phyloP scores from a whole-genome alignment of 306 rosid genomes.

The Trichosanthes truncata region DNA sequence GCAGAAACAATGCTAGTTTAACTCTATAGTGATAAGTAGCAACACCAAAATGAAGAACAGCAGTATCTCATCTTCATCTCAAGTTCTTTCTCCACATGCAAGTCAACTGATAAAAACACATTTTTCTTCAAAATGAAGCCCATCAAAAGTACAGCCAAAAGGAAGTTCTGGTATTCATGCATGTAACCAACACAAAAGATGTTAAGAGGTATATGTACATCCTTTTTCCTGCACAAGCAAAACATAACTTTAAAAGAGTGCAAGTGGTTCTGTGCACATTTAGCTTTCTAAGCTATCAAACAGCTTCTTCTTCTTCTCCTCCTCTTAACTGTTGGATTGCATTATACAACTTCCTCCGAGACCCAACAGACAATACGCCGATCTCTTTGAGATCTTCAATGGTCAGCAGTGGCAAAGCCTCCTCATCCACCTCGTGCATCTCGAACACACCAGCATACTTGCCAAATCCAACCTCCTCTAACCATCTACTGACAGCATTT shows the following conservation, averaged over 20 bases:
- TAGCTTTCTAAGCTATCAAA: conserved; percentile 2
- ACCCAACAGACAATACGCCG: conserved; percentile 27
- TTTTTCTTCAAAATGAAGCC: conserved; percentile 1
- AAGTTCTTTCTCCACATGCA: not conserved
- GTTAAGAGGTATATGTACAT: conserved; percentile 17
- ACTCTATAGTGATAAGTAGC: not conserved
- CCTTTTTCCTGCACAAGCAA: conserved; percentile 12
- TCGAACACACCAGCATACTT: conserved; percentile 27
- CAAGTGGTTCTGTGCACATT: not conserved
- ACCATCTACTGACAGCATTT: conserved; percentile 19
- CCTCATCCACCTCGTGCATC: conserved; percentile 36
- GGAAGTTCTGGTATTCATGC: not conserved
- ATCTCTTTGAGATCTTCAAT: conserved; percentile 41
- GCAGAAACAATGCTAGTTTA: not conserved
- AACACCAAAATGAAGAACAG: not conserved
- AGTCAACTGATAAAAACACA: not conserved
- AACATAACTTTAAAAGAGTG: not conserved
- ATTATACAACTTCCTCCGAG: conserved; percentile 24
- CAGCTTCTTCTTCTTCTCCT: conserved; percentile 4
- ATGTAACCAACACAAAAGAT: conserved; percentile 8
- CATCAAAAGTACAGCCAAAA: not conserved
- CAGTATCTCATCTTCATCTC: not conserved
- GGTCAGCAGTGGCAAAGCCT: conserved; percentile 29
- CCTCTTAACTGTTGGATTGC: conserved; percentile 23
- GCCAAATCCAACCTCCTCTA: conserved; percentile 29